Evolutionary conservation across 768 basidiomycete genomes (phyloP), one percentile per base, ranked within the genome.

Genomic region (Tulasnella calospora): DNA sequence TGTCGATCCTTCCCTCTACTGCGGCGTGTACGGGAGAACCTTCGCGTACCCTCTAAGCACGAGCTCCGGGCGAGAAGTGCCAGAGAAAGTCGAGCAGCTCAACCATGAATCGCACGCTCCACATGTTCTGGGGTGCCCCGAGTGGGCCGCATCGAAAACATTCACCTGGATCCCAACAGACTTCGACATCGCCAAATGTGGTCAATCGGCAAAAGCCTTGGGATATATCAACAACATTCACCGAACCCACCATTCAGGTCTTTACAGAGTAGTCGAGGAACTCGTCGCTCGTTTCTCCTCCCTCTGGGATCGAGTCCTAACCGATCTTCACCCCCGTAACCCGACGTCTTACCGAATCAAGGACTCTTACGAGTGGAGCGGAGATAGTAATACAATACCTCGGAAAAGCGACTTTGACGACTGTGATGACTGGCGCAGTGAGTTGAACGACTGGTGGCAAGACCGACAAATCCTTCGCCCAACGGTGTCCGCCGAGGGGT

Each of bases 1-100:
- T 36, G 85, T 88, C 0, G 86, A 88, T 76, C 87, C 84, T 2
- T 83, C 82, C 0, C 83, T 87, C 0, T 88, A 83, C 80, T 84
- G 84, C 41, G 78, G 87, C 0, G 82, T 85, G 8, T 87, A 87
- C 77, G 85, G 83, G 17, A 82, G 82, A 23, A 84, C 84, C 27
- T 46, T 38, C 30, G 44, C 47, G 8, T 79, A 79, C 73, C 47
- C 41, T 23, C 23, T 27, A 3, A 23, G 41, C 33, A 46, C 55
- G 21, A 19, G 12, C 17, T 13, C 35, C 13, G 7, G 10, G 0
- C 6, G 12, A 0, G 51, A 3, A n/a, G 51, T 1, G 21, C n/a
- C 51, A 51, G 8, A 51, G 21, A 23, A 51, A 23, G n/a, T 51
- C 51, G n/a, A 23, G 21, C 23, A 23, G 51, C 23, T 51, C 5